phyloP scores from a whole-genome alignment of 805 yeast genomes.

The Candida ipomoeae region DNA sequence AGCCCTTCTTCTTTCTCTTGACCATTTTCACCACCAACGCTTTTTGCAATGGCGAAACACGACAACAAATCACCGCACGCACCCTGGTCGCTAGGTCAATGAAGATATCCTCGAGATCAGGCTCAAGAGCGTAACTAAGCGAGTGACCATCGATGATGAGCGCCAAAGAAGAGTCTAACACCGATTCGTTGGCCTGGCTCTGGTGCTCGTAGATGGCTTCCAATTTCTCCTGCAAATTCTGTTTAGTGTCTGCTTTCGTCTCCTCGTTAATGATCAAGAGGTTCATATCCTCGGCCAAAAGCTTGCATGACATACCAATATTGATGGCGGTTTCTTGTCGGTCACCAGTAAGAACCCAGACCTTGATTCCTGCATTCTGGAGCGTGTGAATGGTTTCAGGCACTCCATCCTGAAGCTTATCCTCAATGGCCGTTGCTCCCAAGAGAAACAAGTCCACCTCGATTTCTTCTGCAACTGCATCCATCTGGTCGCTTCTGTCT shows the following conservation, averaged over 20 bases:
- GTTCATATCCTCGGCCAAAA: conserved; percentile 94
- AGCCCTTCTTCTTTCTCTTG: conserved; percentile 66
- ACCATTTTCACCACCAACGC: conserved; percentile 95
- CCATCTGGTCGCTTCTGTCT: conserved; percentile 70
- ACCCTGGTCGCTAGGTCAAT: conserved; percentile 80
- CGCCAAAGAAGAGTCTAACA: conserved; percentile 66
- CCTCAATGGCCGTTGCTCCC: conserved; percentile 99
- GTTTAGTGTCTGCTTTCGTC: conserved; percentile 66
- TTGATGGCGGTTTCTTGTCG: conserved; percentile 98
- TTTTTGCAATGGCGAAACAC: conserved; percentile 96
- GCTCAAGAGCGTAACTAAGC: conserved; percentile 77
- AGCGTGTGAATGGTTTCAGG: conserved; percentile 95
- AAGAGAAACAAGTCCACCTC: conserved; percentile 74
- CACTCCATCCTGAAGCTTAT: conserved; percentile 95
- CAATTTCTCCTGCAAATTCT: conserved; percentile 70
- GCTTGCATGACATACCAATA: conserved; percentile 96
- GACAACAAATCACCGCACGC: conserved; percentile 95
- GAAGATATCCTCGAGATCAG: conserved; percentile 71
- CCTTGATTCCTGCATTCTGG: conserved; percentile 94
- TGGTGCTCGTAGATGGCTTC: conserved; percentile 68
- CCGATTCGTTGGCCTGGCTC: conserved; percentile 58
- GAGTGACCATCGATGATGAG: conserved; percentile 93
- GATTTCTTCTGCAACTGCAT: conserved; percentile 83
- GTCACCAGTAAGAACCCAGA: conserved; percentile 98
- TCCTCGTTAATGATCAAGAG: conserved; percentile 85